Conservation (phyloP, 805 yeast species). For the Nakazawaea ernobii region DNA sequence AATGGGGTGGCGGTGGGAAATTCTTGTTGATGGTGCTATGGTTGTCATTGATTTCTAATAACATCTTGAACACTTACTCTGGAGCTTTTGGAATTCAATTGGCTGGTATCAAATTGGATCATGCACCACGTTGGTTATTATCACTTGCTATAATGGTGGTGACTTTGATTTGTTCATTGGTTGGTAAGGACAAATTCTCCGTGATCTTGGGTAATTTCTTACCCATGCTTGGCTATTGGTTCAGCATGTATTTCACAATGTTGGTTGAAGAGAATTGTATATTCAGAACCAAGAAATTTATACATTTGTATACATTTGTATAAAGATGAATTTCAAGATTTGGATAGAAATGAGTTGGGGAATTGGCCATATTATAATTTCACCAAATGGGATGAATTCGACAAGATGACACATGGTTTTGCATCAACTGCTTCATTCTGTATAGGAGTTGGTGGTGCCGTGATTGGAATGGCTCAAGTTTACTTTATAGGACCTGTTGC, state of each 20-base stretch:
- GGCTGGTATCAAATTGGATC: slow-evolving; percentile 45
- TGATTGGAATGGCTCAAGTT: slow-evolving; percentile 82
- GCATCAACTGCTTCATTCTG: slow-evolving; percentile 66
- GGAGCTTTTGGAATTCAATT: slow-evolving; percentile 77
- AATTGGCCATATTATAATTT: slow-evolving; percentile 53
- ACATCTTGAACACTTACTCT: slow-evolving; percentile 74
- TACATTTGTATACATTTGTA: slow-evolving; percentile 36
- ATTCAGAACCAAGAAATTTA: slow-evolving; percentile 48
- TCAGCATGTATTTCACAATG: slow-evolving; percentile 70
- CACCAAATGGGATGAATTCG: slow-evolving; percentile 63
- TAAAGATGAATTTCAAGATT: slow-evolving; percentile 38
- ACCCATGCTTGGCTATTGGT: slow-evolving; percentile 93
- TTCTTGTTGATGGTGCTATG: slow-evolving; percentile 65
- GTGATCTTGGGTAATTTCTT: slow-evolving; percentile 72
- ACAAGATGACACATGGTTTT: slow-evolving; percentile 57
- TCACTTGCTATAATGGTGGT: slow-evolving; percentile 56
- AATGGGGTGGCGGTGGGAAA: slow-evolving; percentile 77
- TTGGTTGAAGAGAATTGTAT: slow-evolving; percentile 66
- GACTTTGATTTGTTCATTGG: slow-evolving; percentile 66
- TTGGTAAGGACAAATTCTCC: slow-evolving; percentile 68
- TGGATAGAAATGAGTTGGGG: not conserved
- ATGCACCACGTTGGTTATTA: slow-evolving; percentile 76
- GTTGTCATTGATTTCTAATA: slow-evolving; percentile 74
- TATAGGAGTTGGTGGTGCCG: slow-evolving; percentile 76
- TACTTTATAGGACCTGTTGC: slow-evolving; percentile 82